Conservation (phyloP, 1,284 basidiomycete genomes). For the Austroboletus novae-zelandiae region DNA sequence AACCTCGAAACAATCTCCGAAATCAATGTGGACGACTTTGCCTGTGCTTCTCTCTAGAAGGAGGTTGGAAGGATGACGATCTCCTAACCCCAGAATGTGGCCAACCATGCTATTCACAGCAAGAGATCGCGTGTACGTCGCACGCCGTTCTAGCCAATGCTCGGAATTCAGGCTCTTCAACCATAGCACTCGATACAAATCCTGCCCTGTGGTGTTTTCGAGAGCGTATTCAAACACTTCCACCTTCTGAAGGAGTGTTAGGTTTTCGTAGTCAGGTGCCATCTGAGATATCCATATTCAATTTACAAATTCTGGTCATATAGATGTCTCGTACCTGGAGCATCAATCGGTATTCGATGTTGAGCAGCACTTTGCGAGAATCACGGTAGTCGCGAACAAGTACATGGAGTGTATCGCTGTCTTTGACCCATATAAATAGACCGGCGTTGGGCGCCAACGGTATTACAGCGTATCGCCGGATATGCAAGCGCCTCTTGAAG, state of each 20-base stretch:
- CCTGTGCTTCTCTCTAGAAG: constrained; percentile 91
- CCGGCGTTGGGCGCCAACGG: constrained; percentile 97
- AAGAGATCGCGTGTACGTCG: constrained; percentile 95
- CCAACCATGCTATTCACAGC: constrained; percentile 97
- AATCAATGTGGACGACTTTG: constrained; percentile 97
- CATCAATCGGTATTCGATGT: constrained; percentile 99
- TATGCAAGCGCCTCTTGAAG: constrained; percentile 95
- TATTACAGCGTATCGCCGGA: constrained; percentile 92
- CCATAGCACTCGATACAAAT: constrained; percentile 98
- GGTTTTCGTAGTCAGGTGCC: constrained; percentile 97
- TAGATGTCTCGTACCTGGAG: constrained; percentile 65
- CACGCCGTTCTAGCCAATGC: constrained; percentile 95
- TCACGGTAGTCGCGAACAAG: constrained; percentile 96
- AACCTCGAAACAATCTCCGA: constrained; percentile 93
- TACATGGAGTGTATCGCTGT: constrained; percentile 97
- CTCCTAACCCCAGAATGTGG: constrained; percentile 97
- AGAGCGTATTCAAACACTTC: constrained; percentile 99
- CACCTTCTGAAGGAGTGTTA: constrained; percentile 95
- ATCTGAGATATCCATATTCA: constrained; percentile 55
- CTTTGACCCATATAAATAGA: constrained; percentile 93
- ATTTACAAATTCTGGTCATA: neutral
- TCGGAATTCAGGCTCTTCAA: constrained; percentile 94
- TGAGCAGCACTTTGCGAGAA: constrained; percentile 92
- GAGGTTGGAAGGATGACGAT: constrained; percentile 96
- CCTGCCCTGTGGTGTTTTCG: constrained; percentile 98